phyloP scores from a whole-genome alignment of 441 rosid genomes.

The Arabidopsis hybrid region DNA sequence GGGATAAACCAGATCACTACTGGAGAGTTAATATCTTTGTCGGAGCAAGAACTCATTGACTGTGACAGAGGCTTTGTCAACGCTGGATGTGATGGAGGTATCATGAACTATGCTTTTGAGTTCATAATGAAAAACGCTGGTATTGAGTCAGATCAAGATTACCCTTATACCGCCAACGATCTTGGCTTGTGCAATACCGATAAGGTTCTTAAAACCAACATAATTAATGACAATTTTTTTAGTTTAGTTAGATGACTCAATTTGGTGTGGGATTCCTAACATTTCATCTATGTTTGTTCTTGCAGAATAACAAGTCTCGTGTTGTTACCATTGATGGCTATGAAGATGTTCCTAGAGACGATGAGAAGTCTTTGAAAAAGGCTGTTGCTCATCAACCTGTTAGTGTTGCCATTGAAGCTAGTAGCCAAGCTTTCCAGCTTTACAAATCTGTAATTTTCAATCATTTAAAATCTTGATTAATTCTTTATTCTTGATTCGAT shows the following conservation, averaged over 20 bases:
- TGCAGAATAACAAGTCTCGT: conserved; percentile 50
- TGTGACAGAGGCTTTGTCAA: conserved; percentile 54
- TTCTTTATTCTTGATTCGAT: background rate
- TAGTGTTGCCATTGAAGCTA: conserved; percentile 71
- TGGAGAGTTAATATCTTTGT: conserved; percentile 55
- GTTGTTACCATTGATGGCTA: conserved; percentile 62
- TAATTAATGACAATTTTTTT: background rate
- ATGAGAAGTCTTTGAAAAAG: conserved; percentile 59
- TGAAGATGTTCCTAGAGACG: conserved; percentile 59
- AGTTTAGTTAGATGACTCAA: background rate
- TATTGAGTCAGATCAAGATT: conserved; percentile 57
- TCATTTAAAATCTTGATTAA: background rate
- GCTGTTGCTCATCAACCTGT: conserved; percentile 62
- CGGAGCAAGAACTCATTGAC: conserved; percentile 66
- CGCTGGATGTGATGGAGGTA: conserved; percentile 65
- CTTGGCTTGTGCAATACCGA: conserved; percentile 45
- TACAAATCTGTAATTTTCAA: conserved; percentile 56
- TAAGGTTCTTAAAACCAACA: conserved; percentile 39
- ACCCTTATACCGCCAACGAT: conserved; percentile 54
- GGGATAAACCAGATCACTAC: conserved; percentile 63
- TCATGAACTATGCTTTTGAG: conserved; percentile 62
- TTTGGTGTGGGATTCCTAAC: background rate
- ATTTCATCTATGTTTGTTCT: background rate
- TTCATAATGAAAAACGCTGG: conserved; percentile 57
- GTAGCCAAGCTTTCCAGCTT: conserved; percentile 64